Percentiles rank a stretch among this genome's conserved stretches.
Conservation (phyloP, 2,329 filamentous ascomycete genomes). For the Acrocalymma vagum region DNA sequence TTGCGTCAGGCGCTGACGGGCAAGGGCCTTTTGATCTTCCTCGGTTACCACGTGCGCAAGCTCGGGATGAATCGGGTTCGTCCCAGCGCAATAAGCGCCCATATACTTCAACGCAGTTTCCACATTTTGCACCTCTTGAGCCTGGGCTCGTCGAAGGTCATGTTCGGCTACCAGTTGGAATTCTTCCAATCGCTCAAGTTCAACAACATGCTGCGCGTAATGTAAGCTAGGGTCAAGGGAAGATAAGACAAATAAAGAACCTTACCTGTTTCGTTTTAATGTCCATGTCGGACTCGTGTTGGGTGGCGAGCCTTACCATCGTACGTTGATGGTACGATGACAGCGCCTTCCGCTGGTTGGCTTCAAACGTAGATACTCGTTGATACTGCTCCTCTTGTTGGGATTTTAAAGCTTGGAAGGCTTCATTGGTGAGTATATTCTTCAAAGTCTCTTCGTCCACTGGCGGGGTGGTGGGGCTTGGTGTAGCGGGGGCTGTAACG, state of each 20-base stretch:
- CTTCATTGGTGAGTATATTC: slow-evolving; percentile 36
- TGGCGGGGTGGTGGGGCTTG: slow-evolving; percentile 11
- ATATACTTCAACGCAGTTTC: slow-evolving; percentile 57
- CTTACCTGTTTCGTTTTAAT: slow-evolving; percentile 40
- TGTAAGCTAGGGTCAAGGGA: slow-evolving; percentile 33
- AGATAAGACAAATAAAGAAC: not conserved
- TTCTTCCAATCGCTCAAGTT: slow-evolving; percentile 54
- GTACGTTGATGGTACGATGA: slow-evolving; percentile 30
- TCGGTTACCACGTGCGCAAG: slow-evolving; percentile 50
- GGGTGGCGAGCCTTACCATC: slow-evolving; percentile 27
- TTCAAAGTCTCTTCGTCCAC: slow-evolving; percentile 28
- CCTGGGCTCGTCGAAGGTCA: slow-evolving; percentile 51
- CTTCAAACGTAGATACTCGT: slow-evolving; percentile 40
- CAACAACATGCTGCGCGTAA: slow-evolving; percentile 44
- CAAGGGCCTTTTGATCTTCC: slow-evolving; percentile 53
- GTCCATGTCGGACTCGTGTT: slow-evolving; percentile 27
- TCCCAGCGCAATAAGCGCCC: slow-evolving; percentile 57
- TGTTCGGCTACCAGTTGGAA: slow-evolving; percentile 54
- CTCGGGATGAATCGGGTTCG: slow-evolving; percentile 29
- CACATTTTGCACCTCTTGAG: slow-evolving; percentile 51
- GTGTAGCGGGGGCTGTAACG: slow-evolving; percentile 11
- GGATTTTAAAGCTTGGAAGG: slow-evolving; percentile 31
- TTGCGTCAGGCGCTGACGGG: slow-evolving; percentile 48
- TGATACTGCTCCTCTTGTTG: slow-evolving; percentile 42
- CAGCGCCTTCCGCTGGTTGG: slow-evolving; percentile 41